Evolutionary conservation across 768 basidiomycete species (phyloP).

Genomic region (Gloeostereum incarnatum): DNA sequence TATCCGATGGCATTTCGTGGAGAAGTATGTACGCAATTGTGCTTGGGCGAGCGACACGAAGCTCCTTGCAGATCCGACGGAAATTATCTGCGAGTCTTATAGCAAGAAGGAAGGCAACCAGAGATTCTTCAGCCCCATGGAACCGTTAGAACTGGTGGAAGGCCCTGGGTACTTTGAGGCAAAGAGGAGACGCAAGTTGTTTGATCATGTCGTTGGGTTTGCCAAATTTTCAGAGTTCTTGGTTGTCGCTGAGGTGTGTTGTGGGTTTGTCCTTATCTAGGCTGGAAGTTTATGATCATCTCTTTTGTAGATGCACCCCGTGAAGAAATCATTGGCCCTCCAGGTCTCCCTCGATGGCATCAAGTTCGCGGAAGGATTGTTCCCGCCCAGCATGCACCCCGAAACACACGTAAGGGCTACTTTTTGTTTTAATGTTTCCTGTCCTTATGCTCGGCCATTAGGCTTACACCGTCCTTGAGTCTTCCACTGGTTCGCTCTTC

Average conservation of each 20-base stretch:
- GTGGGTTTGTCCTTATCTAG: background rate
- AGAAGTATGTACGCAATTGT: constrained; percentile 84
- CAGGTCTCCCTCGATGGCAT: constrained; percentile 91
- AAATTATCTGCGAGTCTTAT: constrained; percentile 92
- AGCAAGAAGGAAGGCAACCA: constrained; percentile 77
- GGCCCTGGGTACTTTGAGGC: constrained; percentile 66
- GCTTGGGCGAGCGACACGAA: constrained; percentile 83
- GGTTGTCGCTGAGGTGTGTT: constrained; percentile 83
- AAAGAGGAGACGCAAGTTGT: constrained; percentile 70
- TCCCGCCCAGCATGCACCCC: constrained; percentile 87
- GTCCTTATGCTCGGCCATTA: constrained; percentile 16
- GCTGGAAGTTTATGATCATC: constrained; percentile 5
- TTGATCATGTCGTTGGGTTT: constrained; percentile 87
- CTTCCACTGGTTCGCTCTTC: constrained; percentile 88
- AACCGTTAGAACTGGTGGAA: constrained; percentile 71
- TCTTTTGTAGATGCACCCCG: constrained; percentile 34
- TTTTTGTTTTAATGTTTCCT: background rate
- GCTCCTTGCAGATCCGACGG: constrained; percentile 71
- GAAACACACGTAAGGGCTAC: constrained; percentile 70
- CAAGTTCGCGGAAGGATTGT: constrained; percentile 76
- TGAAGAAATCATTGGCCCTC: constrained; percentile 57
- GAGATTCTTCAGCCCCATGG: constrained; percentile 39
- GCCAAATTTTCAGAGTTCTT: constrained; percentile 96
- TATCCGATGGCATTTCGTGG: constrained; percentile 63
- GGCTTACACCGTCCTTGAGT: constrained; percentile 94